Base-by-base conservation (phyloP, 192 early-diverging fungal species). In the Lobosporangium transversale region DNA sequence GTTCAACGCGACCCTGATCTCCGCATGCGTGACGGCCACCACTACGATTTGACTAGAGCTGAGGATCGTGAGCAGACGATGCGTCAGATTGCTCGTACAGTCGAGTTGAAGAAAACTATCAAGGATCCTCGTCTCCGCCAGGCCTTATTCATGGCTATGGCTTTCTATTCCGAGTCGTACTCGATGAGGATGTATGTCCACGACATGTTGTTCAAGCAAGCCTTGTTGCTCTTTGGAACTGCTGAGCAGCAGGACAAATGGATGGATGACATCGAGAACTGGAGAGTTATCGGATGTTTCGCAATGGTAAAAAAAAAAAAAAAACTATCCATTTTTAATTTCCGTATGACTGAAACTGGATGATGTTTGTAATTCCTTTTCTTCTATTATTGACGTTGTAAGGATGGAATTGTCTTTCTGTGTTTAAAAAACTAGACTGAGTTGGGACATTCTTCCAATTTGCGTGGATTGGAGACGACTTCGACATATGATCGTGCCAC, bases 401-500 rank as follows among this genome's bases (percentile, higher is more conserved):
- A n/a, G n/a, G n/a, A n/a, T n/a, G n/a, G n/a, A n/a, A n/a, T n/a
- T n/a, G n/a, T n/a, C n/a, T n/a, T n/a, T n/a, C n/a, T n/a, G n/a
- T n/a, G n/a, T n/a, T n/a, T n/a, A n/a, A n/a, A n/a, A n/a, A n/a
- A n/a, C n/a, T 73, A 86, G 89, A 89, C 88, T 15, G 89, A 90
- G 64, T 53, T 90, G 30, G 87, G 87, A 26, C 85, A 90, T 54
- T 83, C 85, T 11, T 87, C 88, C 11, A 82, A 80, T 56, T 68
- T 90, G 26, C 83, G 88, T 54, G 89, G 85, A 43, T 61, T 90
- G 40, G 88, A 89, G 73, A 90, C 89, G 0, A 85, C 82, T 8
- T 88, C 89, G n/a, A 89, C 89, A 14, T 89, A 80, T 53, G 88
- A 90, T 64, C 58, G 54, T 32, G 78, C 67, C 7, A 74, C 70